Evolutionary conservation across 768 basidiomycete genomes (phyloP).

Genomic region (Solioccasus polychromus): DNA sequence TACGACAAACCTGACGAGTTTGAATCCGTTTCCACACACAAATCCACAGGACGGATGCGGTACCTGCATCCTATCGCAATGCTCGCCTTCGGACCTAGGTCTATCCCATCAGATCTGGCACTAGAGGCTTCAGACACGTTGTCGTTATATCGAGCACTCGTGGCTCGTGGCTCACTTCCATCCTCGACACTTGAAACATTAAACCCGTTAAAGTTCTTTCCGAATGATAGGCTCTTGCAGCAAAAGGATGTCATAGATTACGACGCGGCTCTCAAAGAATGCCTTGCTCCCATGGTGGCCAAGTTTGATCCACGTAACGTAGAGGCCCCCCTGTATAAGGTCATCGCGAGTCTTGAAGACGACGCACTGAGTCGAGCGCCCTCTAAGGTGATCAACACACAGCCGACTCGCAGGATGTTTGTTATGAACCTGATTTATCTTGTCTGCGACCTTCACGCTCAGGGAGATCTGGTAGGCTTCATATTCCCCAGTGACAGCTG

Average conservation of each 20-base stretch:
- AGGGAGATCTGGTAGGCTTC: constrained; percentile 49
- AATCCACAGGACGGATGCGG: constrained; percentile 39
- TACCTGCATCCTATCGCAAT: constrained; percentile 64
- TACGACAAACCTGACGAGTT: constrained; percentile 23
- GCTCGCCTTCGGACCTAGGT: constrained; percentile 49
- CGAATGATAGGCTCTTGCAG: constrained; percentile 37
- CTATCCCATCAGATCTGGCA: constrained; percentile 59
- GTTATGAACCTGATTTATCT: constrained; percentile 47
- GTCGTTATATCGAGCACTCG: constrained; percentile 47
- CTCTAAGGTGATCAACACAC: constrained; percentile 25
- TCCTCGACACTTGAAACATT: constrained; percentile 25
- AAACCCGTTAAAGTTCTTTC: constrained; percentile 47
- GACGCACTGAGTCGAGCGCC: constrained; percentile 26
- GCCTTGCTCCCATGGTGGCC: constrained; percentile 37
- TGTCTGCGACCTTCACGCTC: constrained; percentile 54
- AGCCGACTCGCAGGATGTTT: constrained; percentile 34
- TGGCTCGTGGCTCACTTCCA: constrained; percentile 22
- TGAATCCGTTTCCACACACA: constrained; percentile 37
- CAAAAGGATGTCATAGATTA: constrained; percentile 63
- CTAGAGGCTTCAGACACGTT: constrained; percentile 61
- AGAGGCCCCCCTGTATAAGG: constrained; percentile 31
- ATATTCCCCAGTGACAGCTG: background rate
- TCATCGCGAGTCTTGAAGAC: constrained; percentile 44
- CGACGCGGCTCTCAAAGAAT: constrained; percentile 49
- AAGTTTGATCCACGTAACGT: constrained; percentile 35